Conservation (phyloP, 1,284 basidiomycete species). For the Entoloma clypeatum region DNA sequence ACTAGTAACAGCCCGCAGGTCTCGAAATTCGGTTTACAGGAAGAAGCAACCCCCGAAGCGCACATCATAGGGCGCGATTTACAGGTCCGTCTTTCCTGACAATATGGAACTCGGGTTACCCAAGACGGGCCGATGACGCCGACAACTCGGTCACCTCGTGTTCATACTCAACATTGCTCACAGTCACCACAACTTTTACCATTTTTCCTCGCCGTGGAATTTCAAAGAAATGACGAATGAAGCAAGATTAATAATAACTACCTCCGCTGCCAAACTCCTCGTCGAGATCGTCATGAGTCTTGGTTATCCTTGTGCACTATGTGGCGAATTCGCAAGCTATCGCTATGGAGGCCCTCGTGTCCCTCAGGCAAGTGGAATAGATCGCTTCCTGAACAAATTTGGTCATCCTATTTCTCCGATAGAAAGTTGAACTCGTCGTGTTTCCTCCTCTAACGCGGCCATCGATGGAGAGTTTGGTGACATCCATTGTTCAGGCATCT, state of each 20-base stretch:
- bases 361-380: conserved; percentile 5
- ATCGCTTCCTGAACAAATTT: background rate
- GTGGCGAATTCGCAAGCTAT: conserved; percentile 15
- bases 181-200: no score
- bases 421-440: conserved; percentile 12
- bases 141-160: no score
- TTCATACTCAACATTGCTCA: no score
- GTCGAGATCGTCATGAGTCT: conserved; percentile 3
- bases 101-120: no score
- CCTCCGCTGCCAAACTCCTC: conserved; percentile 4
- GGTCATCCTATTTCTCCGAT: background rate
- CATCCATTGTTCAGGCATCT: conserved; percentile 5
- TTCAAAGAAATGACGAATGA: background rate
- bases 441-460: conserved; percentile 4
- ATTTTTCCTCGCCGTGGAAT: no score
- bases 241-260: background rate
- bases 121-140: no score
- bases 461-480: conserved; percentile 5
- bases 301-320: conserved; percentile 11
- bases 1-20: no score
- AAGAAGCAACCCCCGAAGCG: no score
- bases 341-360: conserved; percentile 4
- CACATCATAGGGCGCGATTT: no score
- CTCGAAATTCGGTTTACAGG: no score
- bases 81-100: no score